Evolutionary conservation across 2,329 filamentous ascomycete genomes (phyloP).

Genomic region (Fusarium subglutinans): DNA sequence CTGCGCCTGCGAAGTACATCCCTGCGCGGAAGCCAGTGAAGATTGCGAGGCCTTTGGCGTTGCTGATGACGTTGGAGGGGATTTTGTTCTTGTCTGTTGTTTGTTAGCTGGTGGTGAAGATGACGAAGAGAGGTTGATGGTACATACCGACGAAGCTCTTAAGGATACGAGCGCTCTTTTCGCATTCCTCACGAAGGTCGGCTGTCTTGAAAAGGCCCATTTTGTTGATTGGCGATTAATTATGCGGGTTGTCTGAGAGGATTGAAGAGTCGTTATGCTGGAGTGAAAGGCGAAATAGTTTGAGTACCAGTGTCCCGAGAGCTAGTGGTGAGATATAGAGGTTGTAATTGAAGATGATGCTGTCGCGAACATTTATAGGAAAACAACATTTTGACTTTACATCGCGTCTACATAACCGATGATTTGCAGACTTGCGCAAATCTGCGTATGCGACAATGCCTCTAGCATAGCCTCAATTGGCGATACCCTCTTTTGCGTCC

Average conservation of each 20-base stretch:
- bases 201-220: constrained; percentile 5
- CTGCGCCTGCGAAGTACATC: constrained; percentile 13
- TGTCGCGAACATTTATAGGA: neutral
- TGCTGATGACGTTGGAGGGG: neutral
- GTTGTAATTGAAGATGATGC: neutral
- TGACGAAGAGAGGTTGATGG: rapidly evolving
- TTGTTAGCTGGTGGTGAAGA: neutral
- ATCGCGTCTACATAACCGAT: rapidly evolving
- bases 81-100: neutral
- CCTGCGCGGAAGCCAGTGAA: constrained; percentile 16
- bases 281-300: too few relatives aligned
- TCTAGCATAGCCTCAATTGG: neutral
- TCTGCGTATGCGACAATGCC: neutral
- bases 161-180: constrained; percentile 3
- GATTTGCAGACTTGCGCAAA: too few relatives aligned
- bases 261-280: too few relatives aligned
- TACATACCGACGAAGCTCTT: neutral
- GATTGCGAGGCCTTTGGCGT: constrained; percentile 2
- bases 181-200: neutral
- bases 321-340: neutral
- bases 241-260: too few relatives aligned
- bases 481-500: neutral
- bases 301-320: neutral
- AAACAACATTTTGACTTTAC: rapidly evolving
- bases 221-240: neutral